Conservation (phyloP, 768 basidiomycete species). For the Inosperma sp. region DNA sequence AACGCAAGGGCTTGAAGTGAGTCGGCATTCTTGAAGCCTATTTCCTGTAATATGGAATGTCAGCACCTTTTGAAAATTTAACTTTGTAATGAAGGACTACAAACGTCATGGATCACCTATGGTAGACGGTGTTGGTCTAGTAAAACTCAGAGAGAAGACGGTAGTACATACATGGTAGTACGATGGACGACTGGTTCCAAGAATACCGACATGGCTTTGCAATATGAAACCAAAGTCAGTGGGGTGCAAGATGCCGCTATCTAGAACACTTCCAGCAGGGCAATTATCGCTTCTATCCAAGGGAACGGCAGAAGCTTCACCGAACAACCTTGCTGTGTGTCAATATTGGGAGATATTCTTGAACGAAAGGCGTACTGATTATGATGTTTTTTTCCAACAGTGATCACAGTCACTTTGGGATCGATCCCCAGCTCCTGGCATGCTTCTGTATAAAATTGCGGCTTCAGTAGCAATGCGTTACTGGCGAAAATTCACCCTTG, state of each 20-base stretch:
- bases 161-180: constrained; percentile 38
- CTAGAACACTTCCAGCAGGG: constrained; percentile 20
- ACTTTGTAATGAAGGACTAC: constrained; percentile 5
- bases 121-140: background rate
- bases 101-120: constrained; percentile 36
- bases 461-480: constrained; percentile 26
- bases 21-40: constrained; percentile 59
- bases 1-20: constrained; percentile 61
- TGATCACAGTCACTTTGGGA: constrained; percentile 36
- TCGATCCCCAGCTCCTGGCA: background rate
- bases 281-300: background rate
- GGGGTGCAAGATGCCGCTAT: constrained; percentile 60
- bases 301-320: too few species aligned
- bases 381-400: constrained; percentile 76
- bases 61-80: background rate
- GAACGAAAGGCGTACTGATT: too few species aligned
- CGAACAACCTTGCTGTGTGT: too few species aligned
- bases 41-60: constrained; percentile 29
- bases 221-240: constrained; percentile 73
- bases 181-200: constrained; percentile 57
- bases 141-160: background rate
- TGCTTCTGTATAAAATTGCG: constrained; percentile 47
- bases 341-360: constrained; percentile 16
- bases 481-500: background rate
- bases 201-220: constrained; percentile 68